These are phyloP conservation scores for Ceriops tagal DNA, from an alignment of 345 rosid genomes.

Conservation along the genomic window DNA sequence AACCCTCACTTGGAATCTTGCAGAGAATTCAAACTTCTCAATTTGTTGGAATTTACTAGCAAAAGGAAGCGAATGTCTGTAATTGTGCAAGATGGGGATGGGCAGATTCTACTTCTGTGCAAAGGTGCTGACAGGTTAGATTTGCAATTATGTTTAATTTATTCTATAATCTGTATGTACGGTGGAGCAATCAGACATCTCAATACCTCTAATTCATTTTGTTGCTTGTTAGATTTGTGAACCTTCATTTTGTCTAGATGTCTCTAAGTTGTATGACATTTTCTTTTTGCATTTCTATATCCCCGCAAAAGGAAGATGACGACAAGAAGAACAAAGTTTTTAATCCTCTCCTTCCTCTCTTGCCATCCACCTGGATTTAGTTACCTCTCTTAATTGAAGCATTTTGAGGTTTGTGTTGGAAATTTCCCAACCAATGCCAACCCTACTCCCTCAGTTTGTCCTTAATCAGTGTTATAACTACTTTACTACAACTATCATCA, in stretches of 20 bases:
- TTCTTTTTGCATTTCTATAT: not conserved
- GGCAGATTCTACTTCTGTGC: conserved; percentile 62
- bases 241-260: not conserved
- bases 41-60: conserved; percentile 69
- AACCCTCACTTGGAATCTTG: conserved; percentile 17
- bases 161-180: no score
- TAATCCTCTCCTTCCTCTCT: no score
- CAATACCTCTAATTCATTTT: not conserved
- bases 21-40: conserved; percentile 68
- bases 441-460: no score
- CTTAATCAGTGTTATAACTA: no score
- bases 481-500: no score
- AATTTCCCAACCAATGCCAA: no score
- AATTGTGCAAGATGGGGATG: conserved; percentile 56
- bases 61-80: conserved; percentile 84
- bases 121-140: conserved; percentile 86
- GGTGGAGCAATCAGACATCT: not conserved
- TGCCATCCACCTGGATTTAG: no score
- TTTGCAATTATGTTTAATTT: not conserved
- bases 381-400: no score
- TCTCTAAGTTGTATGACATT: not conserved
- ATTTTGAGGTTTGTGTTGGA: no score
- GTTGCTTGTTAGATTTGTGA: not conserved
- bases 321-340: no score
- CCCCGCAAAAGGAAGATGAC: no score